Evolutionary conservation across 306 rosid species (phyloP), one percentile per base, ranked within the genome.

Genomic region (Pterocarpus macrocarpus): DNA sequence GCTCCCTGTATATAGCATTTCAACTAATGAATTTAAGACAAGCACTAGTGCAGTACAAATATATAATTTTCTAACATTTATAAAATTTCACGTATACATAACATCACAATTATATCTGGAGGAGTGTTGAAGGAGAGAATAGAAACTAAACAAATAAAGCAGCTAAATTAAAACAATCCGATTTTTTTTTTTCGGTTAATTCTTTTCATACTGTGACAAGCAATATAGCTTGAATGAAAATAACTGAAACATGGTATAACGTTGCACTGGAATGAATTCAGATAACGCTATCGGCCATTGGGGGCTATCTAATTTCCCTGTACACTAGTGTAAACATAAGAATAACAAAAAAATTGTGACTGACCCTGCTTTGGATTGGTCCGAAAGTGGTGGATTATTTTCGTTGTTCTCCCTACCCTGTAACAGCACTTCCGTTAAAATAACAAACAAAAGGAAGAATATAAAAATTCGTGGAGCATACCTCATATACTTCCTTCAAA

Each of bases 401-500:
- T 80, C 83, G 2, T 64, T 70, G 55, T 80, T 73, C 57, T 85
- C 87, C 8, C 53, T 69, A 44, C 69, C 82, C 81, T 87, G 84
- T 63, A 35, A 75, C 50, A 70, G 44, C 32, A 71, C 49, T 16
- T 70, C 49, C 22, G 39, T 61, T 55, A 76, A 39, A 41, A 49
- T 28, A 73, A 36, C 52, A 76, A 80, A 68, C 16, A 35, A 50
- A 36, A 8, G 2, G 16, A 10, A 75, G 34, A 33, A 34, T 2
- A 8, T 58, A 61, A 47, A 64, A 8, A n/a, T 41, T 7, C 38
- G 8, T 44, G 22, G 68, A 52, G 4, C 36, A 45, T 14, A 90
- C 97, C 89, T 88, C 68, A 39, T 87, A 80, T 4, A 88, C 89
- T 86, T 80, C 88, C 78, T 86, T 90, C 86, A 92, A 81, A 79